Evolutionary conservation across 805 yeast genomes (phyloP), one percentile per base, ranked within the genome.

Genomic region (Pichia phayaonensis): DNA sequence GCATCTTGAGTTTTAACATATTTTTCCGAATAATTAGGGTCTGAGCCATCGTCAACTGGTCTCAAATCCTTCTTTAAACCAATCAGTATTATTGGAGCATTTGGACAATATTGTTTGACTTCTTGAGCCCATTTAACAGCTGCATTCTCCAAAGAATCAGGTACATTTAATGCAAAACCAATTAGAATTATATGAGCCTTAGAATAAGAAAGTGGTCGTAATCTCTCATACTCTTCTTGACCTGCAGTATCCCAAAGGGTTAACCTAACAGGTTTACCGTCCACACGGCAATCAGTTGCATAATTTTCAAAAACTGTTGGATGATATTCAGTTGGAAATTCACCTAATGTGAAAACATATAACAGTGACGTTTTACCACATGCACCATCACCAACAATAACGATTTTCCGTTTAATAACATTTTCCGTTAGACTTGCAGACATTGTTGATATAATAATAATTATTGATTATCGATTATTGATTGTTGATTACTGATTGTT

Each of bases 231-330:
- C 67, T 90, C 97, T 70, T 90, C 97, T 68, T 90, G 97, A 2
- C 97, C 97, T 4, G 97, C 97, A 1, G 97, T 90, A 64, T 90
- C 97, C 97, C 97, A 90, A 24, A 90, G 69, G 2, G 95, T 90
- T 50, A 90, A 68, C 55, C 89, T 84, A 4, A 90, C 95, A 16
- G 94, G 85, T 58, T 89, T 90, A 4, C 97, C 97, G 62, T 90
- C 97, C 20, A 90, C 95, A 51, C 96, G 73, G 66, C 97, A 90
- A 61, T 89, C 96, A 1, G 96, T 89, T 16, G 90, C 96, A 65
- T 90, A 89, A 66, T 90, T 90, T 59, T 90, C 97, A 65, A 90
- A 90, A 7, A 90, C 96, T 0, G 97, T 90, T 3, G 97, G 97
- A 58, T 87, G 95, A 65, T 89, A 84, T 61, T 86, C 95, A 42